Base-by-base conservation (phyloP, 2,329 filamentous ascomycete genomes). In the Diaporthe sp. region DNA sequence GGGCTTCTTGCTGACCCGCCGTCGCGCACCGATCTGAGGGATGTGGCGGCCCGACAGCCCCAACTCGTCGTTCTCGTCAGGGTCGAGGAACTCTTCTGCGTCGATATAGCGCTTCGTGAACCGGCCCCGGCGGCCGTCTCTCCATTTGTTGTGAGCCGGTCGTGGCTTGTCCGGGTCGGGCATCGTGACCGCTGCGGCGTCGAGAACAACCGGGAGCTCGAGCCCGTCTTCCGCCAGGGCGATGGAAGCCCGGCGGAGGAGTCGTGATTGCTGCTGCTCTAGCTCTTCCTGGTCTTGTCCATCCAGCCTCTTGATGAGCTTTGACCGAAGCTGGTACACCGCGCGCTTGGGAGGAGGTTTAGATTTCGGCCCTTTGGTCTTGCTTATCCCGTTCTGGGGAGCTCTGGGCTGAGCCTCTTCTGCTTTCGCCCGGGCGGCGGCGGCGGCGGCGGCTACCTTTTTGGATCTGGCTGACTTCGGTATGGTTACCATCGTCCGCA, bases 201-300 rank as follows among this genome's bases (percentile, higher is more conserved):
- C 63, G 31, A 68, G 63, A 34, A 68, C n/a, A 8, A 51, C 63
- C 6, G 63, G 63, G 42, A 68, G 63, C 9, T 49, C 63, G 31
- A 68, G 47, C 3, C 44, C 63, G 28, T 68, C 31, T n/a, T 34
- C 63, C 9, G 63, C 63, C 28, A 68, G 49, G 13, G 44, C 63
- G 13, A 68, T 37, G 12, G 44, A 68, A 25, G 63, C 44, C 12
- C 63, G 63, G 15, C 63, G 63, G 63, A 68, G 63, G 22, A 68
- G 44, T 28, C 22, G 63, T 25, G 44, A 31, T 25, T 68, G 63
- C 31, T 53, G 42, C 31, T 37, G 20, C 28, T n/a, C 63, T 39
- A 68, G 44, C 31, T 53, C 20, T 6, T 37, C 63, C 22, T 39
- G 44, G 4, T 68, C 63, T 37, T 39, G 6, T 25, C 28, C 31